phyloP scores from a whole-genome alignment of 2,329 filamentous ascomycete genomes.

The Talaromyces sp. region DNA sequence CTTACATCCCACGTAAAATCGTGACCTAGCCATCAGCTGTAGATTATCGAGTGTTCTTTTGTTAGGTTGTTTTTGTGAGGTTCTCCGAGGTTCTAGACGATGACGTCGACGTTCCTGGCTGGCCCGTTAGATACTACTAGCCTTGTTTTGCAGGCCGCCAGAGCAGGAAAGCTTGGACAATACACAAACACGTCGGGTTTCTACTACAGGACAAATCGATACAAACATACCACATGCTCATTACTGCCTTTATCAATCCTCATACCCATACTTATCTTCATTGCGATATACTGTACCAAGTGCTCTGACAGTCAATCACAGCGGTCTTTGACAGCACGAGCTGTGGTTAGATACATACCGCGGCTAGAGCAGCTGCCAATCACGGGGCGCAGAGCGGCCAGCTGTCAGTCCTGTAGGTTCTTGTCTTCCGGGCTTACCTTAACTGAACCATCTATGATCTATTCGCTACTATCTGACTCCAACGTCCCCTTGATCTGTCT shows the following conservation, averaged over 20 bases:
- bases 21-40: too few relatives aligned
- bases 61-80: too few relatives aligned
- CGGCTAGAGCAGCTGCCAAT: conserved; percentile 16
- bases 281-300: not conserved
- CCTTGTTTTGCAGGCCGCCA: not conserved
- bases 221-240: not conserved
- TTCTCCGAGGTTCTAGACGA: not conserved
- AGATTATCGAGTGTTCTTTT: not conserved
- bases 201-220: not conserved
- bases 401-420: not conserved
- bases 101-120: not conserved
- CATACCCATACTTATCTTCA: too few relatives aligned
- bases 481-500: not conserved
- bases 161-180: not conserved
- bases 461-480: not conserved
- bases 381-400: conserved; percentile 3
- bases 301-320: conserved; percentile 8
- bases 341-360: not conserved
- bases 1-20: too few relatives aligned
- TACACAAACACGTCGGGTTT: too few relatives aligned
- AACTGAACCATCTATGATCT: not conserved
- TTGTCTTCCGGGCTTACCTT: not conserved
- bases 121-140: too few relatives aligned
- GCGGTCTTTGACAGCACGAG: conserved; percentile 11
- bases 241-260: too few relatives aligned